Base-by-base conservation (phyloP, 2,329 filamentous ascomycete genomes). In the Phialocephala subalpina region DNA sequence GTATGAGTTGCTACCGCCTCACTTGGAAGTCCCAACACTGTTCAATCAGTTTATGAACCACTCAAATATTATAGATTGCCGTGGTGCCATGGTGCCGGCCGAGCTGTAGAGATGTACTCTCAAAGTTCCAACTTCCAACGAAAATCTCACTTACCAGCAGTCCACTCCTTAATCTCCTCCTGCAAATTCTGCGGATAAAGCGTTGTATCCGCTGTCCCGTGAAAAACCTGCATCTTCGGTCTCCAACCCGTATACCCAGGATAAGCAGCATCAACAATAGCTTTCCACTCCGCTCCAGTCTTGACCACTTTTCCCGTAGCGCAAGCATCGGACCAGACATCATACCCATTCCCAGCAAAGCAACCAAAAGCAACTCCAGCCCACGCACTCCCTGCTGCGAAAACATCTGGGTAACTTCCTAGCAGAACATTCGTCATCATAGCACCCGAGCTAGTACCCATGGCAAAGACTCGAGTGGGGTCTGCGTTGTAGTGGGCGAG, bases 391-490 rank as follows among this genome's bases (percentile, higher is more conserved):
- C 77, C 82, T 0, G 81, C 82, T 1, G 76, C 77, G 68, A 85
- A 83, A 33, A 84, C 66, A 25, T 84, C 82, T 0, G 83, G 82
- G 71, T 84, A 85, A 0, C 79, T 77, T 2, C 80, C 82, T 0
- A 79, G 77, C 45, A 85, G 74, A 0, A 84, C 81, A 67, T 84
- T 83, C 1, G 82, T 82, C 82, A 84, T 83, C 81, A 84, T 84
- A n/a, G 78, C 82, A 1, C 82, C 83, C 0, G 81, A 83, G 3
- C 77, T 81, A 0, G 75, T 75, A 2, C 87, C 87, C 0, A 83
- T 86, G 1, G 84, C 82, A 65, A 84, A 89, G 1, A 89, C 83
- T 60, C 80, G 80, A 65, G 72, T 78, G 14, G 81, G 70, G 70
- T 89, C 83, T 27, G 79, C 85, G 2, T 78, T 77, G 76, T 88